Evolutionary conservation across 257 asterid species (phyloP).

Genomic region (Solanum pimpinellifolium): DNA sequence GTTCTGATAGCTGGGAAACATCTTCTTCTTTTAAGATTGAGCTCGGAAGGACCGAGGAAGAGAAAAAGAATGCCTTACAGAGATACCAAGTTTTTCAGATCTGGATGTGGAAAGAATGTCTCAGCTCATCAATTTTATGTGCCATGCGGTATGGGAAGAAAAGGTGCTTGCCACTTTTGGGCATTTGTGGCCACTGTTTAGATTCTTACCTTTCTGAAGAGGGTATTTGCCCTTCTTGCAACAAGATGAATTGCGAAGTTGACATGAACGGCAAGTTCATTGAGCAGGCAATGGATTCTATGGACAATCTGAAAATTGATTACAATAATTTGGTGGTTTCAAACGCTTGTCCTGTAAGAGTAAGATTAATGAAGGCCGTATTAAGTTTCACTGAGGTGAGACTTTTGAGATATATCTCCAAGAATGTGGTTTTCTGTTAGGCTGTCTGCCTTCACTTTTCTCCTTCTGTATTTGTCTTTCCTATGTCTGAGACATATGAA

Average conservation of each 20-base stretch:
- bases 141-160: constrained; percentile 47
- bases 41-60: constrained; percentile 45
- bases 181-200: constrained; percentile 55
- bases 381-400: constrained; percentile 67
- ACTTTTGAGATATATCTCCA: background rate
- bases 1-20: constrained; percentile 41
- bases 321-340: constrained; percentile 6
- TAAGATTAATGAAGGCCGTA: constrained; percentile 62
- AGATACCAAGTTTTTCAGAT: constrained; percentile 60
- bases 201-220: constrained; percentile 27
- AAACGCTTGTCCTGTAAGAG: constrained; percentile 41
- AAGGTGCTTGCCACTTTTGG: constrained; percentile 49
- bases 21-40: constrained; percentile 65
- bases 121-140: constrained; percentile 32
- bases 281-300: constrained; percentile 12
- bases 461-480: background rate
- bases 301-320: constrained; percentile 20
- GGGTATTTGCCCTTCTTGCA: constrained; percentile 44
- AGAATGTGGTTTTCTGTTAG: background rate
- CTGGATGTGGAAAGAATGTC: constrained; percentile 91
- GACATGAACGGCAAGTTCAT: constrained; percentile 10
- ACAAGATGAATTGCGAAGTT: constrained; percentile 8
- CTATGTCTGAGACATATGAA: background rate
- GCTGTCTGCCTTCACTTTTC: background rate
- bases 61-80: constrained; percentile 34